phyloP scores from a whole-genome alignment of 495 filamentous ascomycete genomes.

The Corynascus novoguineensis region DNA sequence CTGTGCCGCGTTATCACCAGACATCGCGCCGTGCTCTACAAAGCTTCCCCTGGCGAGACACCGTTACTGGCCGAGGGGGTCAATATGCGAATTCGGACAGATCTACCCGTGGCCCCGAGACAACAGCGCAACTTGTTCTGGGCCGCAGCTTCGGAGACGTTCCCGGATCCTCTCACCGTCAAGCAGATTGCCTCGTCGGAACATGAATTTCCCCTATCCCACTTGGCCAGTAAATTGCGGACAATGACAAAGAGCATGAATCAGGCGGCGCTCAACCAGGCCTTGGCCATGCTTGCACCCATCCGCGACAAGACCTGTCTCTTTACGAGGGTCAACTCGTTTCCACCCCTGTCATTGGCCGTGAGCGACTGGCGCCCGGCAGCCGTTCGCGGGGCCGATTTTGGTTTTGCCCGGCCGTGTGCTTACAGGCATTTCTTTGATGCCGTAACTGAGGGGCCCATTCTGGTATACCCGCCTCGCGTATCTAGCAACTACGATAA shows the following conservation, averaged over 20 bases:
- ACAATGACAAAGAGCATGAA: constrained; percentile 33
- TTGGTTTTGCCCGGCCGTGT: constrained; percentile 28
- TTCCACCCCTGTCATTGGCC: constrained; percentile 26
- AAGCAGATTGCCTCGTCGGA: constrained; percentile 29
- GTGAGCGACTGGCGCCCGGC: constrained; percentile 33
- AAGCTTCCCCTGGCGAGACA: constrained; percentile 18
- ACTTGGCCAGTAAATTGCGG: constrained; percentile 37
- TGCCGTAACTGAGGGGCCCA: constrained; percentile 25
- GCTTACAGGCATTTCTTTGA: constrained; percentile 29
- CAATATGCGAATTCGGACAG: constrained; percentile 37
- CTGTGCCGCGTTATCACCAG: constrained; percentile 34
- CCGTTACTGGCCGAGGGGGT: constrained; percentile 32
- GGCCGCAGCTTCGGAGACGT: constrained; percentile 21
- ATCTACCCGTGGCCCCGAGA: constrained; percentile 26
- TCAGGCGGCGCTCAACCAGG: constrained; percentile 25
- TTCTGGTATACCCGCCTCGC: constrained; percentile 30
- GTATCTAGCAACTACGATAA: constrained; percentile 22
- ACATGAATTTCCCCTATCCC: constrained; percentile 29
- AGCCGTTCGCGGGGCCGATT: constrained; percentile 23
- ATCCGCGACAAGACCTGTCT: constrained; percentile 36
- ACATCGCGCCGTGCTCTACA: constrained; percentile 32
- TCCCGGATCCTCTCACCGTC: constrained; percentile 23
- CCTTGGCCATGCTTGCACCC: constrained; percentile 30
- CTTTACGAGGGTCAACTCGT: constrained; percentile 26
- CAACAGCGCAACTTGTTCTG: constrained; percentile 37